Conservation (phyloP, 2,329 filamentous ascomycete genomes). For the Hirsutella thompsonii region DNA sequence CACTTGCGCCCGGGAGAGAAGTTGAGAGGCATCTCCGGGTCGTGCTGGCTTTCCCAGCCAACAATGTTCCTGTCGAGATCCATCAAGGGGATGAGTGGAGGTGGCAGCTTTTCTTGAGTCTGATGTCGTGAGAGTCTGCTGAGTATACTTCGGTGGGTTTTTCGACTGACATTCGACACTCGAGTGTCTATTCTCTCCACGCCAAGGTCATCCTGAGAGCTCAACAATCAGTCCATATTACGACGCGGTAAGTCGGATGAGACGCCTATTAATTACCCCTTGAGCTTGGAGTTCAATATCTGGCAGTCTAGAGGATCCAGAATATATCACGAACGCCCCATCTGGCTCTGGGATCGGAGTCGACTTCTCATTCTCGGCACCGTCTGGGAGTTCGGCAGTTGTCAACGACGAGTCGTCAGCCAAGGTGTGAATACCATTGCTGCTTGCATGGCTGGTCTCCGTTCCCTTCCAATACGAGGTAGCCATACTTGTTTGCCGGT, state of each 20-base stretch:
- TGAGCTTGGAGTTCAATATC: not conserved
- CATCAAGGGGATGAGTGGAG: slow-evolving; percentile 28
- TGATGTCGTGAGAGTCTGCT: slow-evolving; percentile 6
- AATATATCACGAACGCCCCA: not conserved
- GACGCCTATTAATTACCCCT: not conserved
- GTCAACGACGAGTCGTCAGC: not conserved
- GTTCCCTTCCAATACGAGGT: too few species aligned
- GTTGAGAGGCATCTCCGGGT: slow-evolving; percentile 46
- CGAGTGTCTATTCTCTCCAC: slow-evolving; percentile 9
- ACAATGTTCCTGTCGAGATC: slow-evolving; percentile 41
- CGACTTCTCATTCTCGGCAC: not conserved
- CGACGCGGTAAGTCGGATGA: not conserved
- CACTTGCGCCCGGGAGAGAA: slow-evolving; percentile 43
- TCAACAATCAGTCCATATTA: not conserved
- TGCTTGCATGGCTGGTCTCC: too few species aligned
- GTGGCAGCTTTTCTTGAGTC: slow-evolving; percentile 18
- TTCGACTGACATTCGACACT: slow-evolving; percentile 8
- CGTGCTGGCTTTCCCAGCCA: slow-evolving; percentile 46
- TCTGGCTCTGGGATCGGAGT: not conserved
- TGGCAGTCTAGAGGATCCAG: not conserved
- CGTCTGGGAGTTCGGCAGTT: not conserved
- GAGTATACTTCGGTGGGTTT: slow-evolving; percentile 11
- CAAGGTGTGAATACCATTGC: not conserved
- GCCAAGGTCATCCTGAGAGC: slow-evolving; percentile 5
- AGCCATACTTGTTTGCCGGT: too few species aligned